Base-by-base conservation (phyloP, 1,284 basidiomycete genomes). In the Austroboletus novae-zelandiae region DNA sequence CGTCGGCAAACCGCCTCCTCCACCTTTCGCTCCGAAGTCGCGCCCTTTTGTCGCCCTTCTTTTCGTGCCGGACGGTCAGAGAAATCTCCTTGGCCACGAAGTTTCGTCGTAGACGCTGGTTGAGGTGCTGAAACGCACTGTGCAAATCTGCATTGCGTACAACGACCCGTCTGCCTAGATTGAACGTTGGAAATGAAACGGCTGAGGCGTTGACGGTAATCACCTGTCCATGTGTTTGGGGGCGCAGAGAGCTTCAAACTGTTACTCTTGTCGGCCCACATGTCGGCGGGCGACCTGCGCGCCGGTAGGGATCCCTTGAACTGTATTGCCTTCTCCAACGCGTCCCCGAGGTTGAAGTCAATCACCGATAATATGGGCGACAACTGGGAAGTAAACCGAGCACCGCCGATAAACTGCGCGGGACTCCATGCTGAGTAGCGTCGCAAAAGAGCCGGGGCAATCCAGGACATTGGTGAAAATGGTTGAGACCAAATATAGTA, bases 1-100 rank as follows among this genome's bases (percentile, higher is more conserved):
- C 67, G 17, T 71, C 60, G 35, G 71, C 66, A 45, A 71, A 73
- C 43, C 59, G 65, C 47, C 57, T 71, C 55, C 66, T 65, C 70
- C 70, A 71, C 47, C 70, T 65, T 49, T 70, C 59, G 42, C 67
- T 72, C 10, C 58, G 62, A 45, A 71, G 58, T 20, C 68, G 67
- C 25, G 61, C 58, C 47, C 70, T 58, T 43, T 67, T 69, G 48
- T 70, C 67, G 4, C 70, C 69, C 43, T 63, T 70, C 57, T 71
- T 69, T 46, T 89, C 88, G 62, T 91, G 88, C 57, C 89, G 73
- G 54, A 77, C 72, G 43, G 73, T 65, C 57, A 73, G 57, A 43
- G 73, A 71, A 32, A 83, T 67, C 55, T 84, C 81, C 32, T 60
- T 58, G 15, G 72, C 66, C 11, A 91, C 81, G 52, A 67, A 74